phyloP scores from a whole-genome alignment of 2,329 filamentous ascomycete species.

The Fusarium stilboides region DNA sequence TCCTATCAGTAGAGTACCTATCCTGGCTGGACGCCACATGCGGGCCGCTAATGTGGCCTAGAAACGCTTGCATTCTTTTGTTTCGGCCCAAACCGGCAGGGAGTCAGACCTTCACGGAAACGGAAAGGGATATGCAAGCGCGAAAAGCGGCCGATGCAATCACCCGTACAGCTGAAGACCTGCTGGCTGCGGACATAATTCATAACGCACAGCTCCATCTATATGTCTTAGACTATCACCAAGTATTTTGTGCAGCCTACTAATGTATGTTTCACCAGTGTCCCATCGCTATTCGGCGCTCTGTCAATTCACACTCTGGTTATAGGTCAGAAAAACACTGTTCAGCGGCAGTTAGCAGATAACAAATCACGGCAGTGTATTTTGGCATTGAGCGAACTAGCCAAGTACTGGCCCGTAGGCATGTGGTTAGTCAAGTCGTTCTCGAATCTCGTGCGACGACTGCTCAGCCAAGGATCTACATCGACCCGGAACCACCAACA shows the following conservation, averaged over 20 bases:
- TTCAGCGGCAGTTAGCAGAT: conserved; percentile 21
- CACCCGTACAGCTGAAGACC: conserved; percentile 25
- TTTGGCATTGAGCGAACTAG: conserved; percentile 21
- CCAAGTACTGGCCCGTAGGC: conserved; percentile 27
- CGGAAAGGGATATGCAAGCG: conserved; percentile 9
- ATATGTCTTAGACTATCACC: background rate
- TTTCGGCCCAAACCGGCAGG: conserved; percentile 10
- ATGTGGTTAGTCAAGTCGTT: conserved; percentile 26
- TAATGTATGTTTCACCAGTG: background rate
- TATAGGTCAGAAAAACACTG: conserved; percentile 10
- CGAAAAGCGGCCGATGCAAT: conserved; percentile 24
- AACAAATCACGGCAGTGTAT: conserved; percentile 34
- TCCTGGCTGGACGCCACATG: no score
- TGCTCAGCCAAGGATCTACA: conserved; percentile 8
- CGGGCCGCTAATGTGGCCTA: background rate
- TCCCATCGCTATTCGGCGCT: conserved; percentile 15
- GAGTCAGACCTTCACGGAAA: background rate
- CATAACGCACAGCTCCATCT: conserved; percentile 19
- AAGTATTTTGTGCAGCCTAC: accelerated
- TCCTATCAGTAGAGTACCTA: conserved; percentile 15
- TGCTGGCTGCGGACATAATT: conserved; percentile 12
- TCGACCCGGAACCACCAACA: no score
- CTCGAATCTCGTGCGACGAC: conserved; percentile 19
- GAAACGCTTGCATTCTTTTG: conserved; percentile 18
- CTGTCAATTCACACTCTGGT: conserved; percentile 27